These are phyloP conservation scores for Malassezia yamatoensis DNA, from an alignment of 1,284 basidiomycete genomes.

Conservation along the genomic window DNA sequence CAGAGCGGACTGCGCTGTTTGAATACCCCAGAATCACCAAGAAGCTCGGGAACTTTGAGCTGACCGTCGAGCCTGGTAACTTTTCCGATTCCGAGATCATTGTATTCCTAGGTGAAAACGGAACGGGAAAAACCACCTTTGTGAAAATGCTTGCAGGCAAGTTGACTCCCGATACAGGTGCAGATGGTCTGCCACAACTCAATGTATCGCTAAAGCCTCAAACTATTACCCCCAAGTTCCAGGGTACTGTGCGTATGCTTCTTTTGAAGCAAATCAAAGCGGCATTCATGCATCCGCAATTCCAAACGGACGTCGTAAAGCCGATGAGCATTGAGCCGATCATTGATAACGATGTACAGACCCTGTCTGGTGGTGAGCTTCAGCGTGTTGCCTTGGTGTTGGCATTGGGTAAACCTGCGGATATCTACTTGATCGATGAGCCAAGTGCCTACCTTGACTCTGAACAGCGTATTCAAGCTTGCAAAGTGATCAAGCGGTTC, in stretches of 20 bases:
- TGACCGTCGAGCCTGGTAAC: slow-evolving; percentile 42
- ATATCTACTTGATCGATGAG: slow-evolving; percentile 48
- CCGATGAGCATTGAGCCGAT: slow-evolving; percentile 46
- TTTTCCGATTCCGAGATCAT: slow-evolving; percentile 47
- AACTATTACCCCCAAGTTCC: slow-evolving; percentile 48
- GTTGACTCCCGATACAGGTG: slow-evolving; percentile 40
- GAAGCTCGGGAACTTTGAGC: slow-evolving; percentile 43
- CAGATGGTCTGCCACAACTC: slow-evolving; percentile 41
- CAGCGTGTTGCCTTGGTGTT: slow-evolving; percentile 46
- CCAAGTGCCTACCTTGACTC: slow-evolving; percentile 47
- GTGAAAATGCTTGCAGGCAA: slow-evolving; percentile 48
- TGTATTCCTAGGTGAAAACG: slow-evolving; percentile 47
- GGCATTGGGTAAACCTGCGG: slow-evolving; percentile 45
- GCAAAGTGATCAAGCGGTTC: slow-evolving; percentile 47
- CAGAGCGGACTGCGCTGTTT: slow-evolving; percentile 34
- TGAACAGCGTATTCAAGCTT: slow-evolving; percentile 48
- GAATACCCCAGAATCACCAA: slow-evolving; percentile 45
- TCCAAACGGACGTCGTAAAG: slow-evolving; percentile 49
- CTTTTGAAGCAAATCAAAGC: slow-evolving; percentile 48
- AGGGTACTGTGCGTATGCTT: slow-evolving; percentile 46
- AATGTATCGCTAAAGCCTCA: slow-evolving; percentile 47
- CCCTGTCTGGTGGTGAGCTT: slow-evolving; percentile 45
- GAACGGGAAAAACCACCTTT: slow-evolving; percentile 48
- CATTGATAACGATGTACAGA: slow-evolving; percentile 48
- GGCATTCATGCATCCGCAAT: slow-evolving; percentile 47